phyloP scores from a whole-genome alignment of 305 asterid genomes.

The Fraxinus sp. region DNA sequence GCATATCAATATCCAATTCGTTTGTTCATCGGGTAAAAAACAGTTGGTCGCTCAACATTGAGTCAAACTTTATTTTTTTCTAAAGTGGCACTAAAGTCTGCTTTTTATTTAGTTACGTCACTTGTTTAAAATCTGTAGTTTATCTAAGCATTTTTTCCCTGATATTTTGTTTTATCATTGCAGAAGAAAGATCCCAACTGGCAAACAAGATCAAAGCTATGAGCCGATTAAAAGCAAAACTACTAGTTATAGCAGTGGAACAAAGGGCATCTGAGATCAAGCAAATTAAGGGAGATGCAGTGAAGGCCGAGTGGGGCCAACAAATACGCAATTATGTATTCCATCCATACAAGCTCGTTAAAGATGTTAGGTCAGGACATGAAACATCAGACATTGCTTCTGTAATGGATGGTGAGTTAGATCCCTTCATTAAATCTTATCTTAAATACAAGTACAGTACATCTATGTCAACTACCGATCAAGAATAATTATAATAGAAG shows the following conservation, averaged over 20 bases:
- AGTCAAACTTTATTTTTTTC: neutral
- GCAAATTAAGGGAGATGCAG: constrained; percentile 86
- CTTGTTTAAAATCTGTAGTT: neutral
- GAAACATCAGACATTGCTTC: constrained; percentile 79
- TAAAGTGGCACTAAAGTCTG: neutral
- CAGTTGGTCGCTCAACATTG: neutral
- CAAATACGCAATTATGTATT: constrained; percentile 95
- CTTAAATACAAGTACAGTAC: constrained; percentile 71
- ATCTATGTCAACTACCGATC: constrained; percentile 34
- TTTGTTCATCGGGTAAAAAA: neutral
- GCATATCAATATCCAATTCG: neutral
- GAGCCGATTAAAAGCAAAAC: constrained; percentile 83
- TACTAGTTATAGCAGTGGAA: constrained; percentile 82
- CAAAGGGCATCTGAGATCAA: constrained; percentile 95
- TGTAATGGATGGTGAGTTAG: constrained; percentile 82
- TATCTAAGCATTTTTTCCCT: neutral
- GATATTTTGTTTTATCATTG: neutral
- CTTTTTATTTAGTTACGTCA: neutral
- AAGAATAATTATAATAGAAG: constrained; percentile 16
- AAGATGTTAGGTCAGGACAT: constrained; percentile 77
- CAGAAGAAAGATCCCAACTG: constrained; percentile 79
- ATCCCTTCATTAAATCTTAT: constrained; percentile 82
- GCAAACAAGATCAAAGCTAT: constrained; percentile 88
- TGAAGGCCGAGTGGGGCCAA: constrained; percentile 99
- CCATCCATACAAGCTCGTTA: constrained; percentile 92